These are phyloP conservation scores for Actinomortierella wolfii DNA, from an alignment of 371 early-diverging fungal genomes.

Conservation along the genomic window DNA sequence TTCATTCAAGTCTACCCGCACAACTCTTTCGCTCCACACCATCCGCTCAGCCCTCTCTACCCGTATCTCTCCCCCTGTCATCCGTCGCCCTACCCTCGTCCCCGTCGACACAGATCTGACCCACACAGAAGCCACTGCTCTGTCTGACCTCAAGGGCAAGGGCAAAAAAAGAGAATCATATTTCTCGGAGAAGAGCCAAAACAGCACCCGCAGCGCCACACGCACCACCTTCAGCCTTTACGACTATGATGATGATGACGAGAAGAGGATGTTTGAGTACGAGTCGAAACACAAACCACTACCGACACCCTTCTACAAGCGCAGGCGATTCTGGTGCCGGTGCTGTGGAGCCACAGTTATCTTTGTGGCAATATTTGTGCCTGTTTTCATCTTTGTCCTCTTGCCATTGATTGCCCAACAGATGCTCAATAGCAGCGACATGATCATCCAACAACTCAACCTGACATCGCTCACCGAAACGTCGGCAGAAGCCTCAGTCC, in stretches of 20 bases:
- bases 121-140: no score
- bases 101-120: no score
- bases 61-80: no score
- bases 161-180: no score
- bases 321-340: conserved; percentile 19
- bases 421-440: conserved; percentile 25
- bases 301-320: conserved; percentile 24
- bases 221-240: no score
- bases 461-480: conserved; percentile 29
- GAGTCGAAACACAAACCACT: conserved; percentile 18
- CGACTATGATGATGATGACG: background rate
- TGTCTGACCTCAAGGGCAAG: no score
- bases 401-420: conserved; percentile 29
- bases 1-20: no score
- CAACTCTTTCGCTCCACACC: no score
- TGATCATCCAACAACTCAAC: conserved; percentile 19
- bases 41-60: no score
- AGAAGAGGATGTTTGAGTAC: conserved; percentile 7
- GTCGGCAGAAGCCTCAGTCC: conserved; percentile 22
- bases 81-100: no score
- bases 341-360: conserved; percentile 12
- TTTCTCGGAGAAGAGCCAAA: no score
- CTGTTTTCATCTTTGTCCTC: conserved; percentile 25
- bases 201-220: no score
- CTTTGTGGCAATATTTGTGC: conserved; percentile 22